Evolutionary conservation across 176 grass and related monocot genomes (phyloP).

Genomic region (Ampelocalamus luodianensis): DNA sequence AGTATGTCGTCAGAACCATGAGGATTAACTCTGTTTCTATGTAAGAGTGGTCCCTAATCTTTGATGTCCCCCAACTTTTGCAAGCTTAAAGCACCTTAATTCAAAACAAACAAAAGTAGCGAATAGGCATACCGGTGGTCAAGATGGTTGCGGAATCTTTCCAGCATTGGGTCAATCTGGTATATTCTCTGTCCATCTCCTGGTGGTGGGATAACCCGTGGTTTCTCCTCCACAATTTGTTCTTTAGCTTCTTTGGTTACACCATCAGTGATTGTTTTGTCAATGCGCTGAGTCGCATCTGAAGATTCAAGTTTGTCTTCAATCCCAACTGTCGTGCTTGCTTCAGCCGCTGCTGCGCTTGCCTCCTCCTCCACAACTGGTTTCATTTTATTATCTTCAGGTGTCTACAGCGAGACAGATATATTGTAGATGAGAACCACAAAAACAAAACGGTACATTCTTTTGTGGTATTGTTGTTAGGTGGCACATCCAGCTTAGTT

Average conservation of each 20-base stretch:
- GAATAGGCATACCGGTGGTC: slow-evolving; percentile 64
- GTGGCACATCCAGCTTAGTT: slow-evolving; percentile 10
- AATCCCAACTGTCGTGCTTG: slow-evolving; percentile 4
- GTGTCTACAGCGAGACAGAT: slow-evolving; percentile 28
- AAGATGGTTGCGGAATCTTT: slow-evolving; percentile 66
- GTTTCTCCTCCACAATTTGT: slow-evolving; percentile 43
- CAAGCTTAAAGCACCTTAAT: slow-evolving; percentile 10
- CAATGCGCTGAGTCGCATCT: slow-evolving; percentile 24
- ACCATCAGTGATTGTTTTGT: background rate
- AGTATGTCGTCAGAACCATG: slow-evolving; percentile 3
- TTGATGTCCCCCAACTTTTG: slow-evolving; percentile 20
- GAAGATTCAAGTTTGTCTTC: slow-evolving; percentile 39
- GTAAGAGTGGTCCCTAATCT: background rate
- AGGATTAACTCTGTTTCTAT: background rate
- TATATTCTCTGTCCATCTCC: slow-evolving; percentile 73
- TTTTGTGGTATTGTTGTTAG: background rate
- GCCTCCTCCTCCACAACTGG: slow-evolving; percentile 32
- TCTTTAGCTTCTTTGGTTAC: slow-evolving; percentile 38
- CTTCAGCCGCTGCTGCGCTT: slow-evolving; percentile 22
- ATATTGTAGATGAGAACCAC: background rate
- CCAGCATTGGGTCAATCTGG: slow-evolving; percentile 66
- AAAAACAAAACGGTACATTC: background rate
- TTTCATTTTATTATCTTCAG: slow-evolving; percentile 41
- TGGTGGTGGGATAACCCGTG: slow-evolving; percentile 51
- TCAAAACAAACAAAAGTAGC: slow-evolving; percentile 6